Base-by-base conservation (phyloP, 2,329 filamentous ascomycete genomes). In the Magnaporthiopsis incrustans region DNA sequence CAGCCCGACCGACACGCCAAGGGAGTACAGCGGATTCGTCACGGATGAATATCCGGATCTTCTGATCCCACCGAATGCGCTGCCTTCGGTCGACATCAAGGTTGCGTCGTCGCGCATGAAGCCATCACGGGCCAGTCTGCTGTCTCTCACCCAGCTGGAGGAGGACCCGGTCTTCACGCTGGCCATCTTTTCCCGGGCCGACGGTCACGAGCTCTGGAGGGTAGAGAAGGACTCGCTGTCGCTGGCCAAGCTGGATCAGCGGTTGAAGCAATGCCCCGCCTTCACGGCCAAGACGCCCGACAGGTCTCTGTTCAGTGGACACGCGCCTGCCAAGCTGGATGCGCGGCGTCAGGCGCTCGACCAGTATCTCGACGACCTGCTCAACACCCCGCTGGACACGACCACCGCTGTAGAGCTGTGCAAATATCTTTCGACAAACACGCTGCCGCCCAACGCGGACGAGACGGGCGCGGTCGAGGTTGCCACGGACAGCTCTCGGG, bases 21-120 rank as follows among this genome's bases (percentile, higher is more conserved):
- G 60, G 35, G 57, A 97, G 27, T 96, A 87, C 73, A 89, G 82
- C 69, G 92, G 92, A 0, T 82, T 97, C 27, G 82, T 92, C 6
- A 92, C 89, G 0, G 92, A 97, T 0, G 90, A 96, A 68, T 94
- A 92, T 72, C 92, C 94, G 0, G 90, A 91, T 67, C 82, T 98
- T 10, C 78, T 98, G 27, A 81, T 99, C 2, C 88, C 92, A 12
- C 94, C 95, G 0, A 96, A 96, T 73, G 92, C 93, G 7, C 80
- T 99, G 10, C 90, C 91, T 4, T 91, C 91, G 1, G 89, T 99
- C 64, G 85, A 90, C 67, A 87, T 97, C 60, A 91, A 85, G 73
- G 94, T 97, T 4, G 91, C 92, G 4, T 98, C 95, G 12, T 98
- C 95, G 27, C 88, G 95, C n/a, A 87, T 99, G 81, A 92, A 91